These are phyloP conservation scores for Myotisia sp. DNA, from an alignment of 2,329 filamentous ascomycete species.

Conservation along the genomic window DNA sequence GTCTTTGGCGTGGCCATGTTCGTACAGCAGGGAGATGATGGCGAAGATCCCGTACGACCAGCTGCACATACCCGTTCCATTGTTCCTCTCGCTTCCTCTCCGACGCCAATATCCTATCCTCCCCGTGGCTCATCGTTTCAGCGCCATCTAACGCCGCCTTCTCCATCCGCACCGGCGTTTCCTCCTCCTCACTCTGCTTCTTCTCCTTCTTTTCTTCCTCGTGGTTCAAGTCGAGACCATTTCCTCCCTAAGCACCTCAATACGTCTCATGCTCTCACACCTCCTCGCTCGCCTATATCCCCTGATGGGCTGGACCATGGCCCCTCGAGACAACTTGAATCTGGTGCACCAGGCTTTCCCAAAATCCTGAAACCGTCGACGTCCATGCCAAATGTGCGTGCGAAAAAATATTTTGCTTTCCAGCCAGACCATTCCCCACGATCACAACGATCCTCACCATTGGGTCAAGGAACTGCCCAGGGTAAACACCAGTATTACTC, in stretches of 20 bases:
- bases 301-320: neutral
- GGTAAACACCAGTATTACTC: constrained; percentile 10
- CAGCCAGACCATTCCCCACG: constrained; percentile 7
- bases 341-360: neutral
- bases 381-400: constrained; percentile 23
- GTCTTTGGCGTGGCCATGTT: constrained; percentile 27
- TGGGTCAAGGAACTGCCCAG: neutral
- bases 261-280: neutral
- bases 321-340: neutral
- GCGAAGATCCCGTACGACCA: constrained; percentile 14
- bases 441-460: constrained; percentile 4
- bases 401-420: constrained; percentile 13
- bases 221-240: constrained; percentile 1
- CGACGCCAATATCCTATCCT: neutral
- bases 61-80: constrained; percentile 15
- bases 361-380: constrained; percentile 16
- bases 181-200: constrained; percentile 2
- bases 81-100: constrained; percentile 9
- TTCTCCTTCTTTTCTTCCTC: constrained; percentile 4
- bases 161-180: too few relatives aligned
- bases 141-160: neutral
- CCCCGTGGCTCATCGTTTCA: neutral
- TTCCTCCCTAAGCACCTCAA: constrained; percentile 3
- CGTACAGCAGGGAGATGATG: constrained; percentile 28
- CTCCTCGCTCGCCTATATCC: constrained; percentile 6